A percentile compares a stretch with the other conserved stretches of the same genome.
phyloP scores from a whole-genome alignment of 2,329 filamentous ascomycete species.

The Raffaelea albimanens region DNA sequence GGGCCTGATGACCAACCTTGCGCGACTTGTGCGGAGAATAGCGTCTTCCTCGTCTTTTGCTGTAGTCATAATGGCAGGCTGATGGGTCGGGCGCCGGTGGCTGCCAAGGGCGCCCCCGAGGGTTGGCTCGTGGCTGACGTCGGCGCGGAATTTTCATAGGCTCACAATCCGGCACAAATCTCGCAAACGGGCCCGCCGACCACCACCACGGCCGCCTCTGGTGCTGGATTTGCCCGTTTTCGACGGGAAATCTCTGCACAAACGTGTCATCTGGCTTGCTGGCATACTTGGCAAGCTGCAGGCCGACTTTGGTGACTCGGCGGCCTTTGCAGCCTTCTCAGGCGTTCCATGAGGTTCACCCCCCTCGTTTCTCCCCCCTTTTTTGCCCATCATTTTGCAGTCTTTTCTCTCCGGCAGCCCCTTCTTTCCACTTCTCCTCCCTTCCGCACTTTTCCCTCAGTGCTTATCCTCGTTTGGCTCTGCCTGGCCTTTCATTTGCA shows the following conservation, averaged over 20 bases:
- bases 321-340: too few species aligned
- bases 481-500: too few species aligned
- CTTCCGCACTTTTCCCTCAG: background rate
- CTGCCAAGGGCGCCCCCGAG: background rate
- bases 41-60: background rate
- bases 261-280: too few species aligned
- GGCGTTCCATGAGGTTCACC: too few species aligned
- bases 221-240: too few species aligned
- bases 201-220: too few species aligned
- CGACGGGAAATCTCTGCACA: too few species aligned
- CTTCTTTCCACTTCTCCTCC: background rate
- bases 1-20: background rate
- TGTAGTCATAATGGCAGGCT: background rate
- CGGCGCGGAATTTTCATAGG: background rate
- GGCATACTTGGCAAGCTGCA: too few species aligned
- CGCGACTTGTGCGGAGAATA: slow-evolving; percentile 5
- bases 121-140: background rate
- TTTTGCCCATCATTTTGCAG: background rate
- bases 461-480: too few species aligned
- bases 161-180: slow-evolving; percentile 12
- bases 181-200: slow-evolving; percentile 7
- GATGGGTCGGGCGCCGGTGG: background rate
- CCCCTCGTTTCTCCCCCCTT: too few species aligned
- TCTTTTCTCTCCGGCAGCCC: background rate
- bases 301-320: too few species aligned